phyloP scores from a whole-genome alignment of 371 early-diverging fungal species.

The Syncephalis plumigaleata region DNA sequence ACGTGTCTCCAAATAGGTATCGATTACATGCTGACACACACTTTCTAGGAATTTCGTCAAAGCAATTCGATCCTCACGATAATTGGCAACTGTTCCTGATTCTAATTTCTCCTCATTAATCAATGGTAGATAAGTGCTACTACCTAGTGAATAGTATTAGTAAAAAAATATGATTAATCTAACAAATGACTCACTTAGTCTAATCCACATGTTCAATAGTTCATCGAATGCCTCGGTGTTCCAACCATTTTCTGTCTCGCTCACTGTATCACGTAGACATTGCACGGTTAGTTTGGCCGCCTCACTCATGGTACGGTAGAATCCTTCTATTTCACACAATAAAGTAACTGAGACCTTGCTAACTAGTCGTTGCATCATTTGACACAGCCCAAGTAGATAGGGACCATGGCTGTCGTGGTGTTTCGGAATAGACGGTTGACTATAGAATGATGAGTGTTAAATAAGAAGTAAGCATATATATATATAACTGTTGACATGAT shows the following conservation, averaged over 20 bases:
- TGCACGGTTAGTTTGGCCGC: conserved; percentile 37
- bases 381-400: conserved; percentile 25
- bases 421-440: not conserved
- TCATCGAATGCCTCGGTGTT: conserved; percentile 51
- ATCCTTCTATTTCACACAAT: conserved; percentile 29
- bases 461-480: not conserved
- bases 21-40: conserved; percentile 35
- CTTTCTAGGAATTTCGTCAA: conserved; percentile 29
- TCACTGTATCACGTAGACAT: conserved; percentile 32
- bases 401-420: conserved; percentile 13
- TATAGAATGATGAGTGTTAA: too few relatives aligned
- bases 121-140: conserved; percentile 7
- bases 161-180: not conserved
- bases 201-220: conserved; percentile 49
- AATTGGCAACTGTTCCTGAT: conserved; percentile 3
- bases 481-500: too few relatives aligned
- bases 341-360: conserved; percentile 18
- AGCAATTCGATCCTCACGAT: conserved; percentile 7
- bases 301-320: conserved; percentile 38
- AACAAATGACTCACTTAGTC: conserved; percentile 19
- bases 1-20: conserved; percentile 42
- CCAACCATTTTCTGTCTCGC: conserved; percentile 29
- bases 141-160: not conserved
- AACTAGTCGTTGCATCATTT: conserved; percentile 25
- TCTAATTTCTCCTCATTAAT: conserved; percentile 8